phyloP scores from a whole-genome alignment of 768 basidiomycete genomes.

The Boletus rubescentipes region DNA sequence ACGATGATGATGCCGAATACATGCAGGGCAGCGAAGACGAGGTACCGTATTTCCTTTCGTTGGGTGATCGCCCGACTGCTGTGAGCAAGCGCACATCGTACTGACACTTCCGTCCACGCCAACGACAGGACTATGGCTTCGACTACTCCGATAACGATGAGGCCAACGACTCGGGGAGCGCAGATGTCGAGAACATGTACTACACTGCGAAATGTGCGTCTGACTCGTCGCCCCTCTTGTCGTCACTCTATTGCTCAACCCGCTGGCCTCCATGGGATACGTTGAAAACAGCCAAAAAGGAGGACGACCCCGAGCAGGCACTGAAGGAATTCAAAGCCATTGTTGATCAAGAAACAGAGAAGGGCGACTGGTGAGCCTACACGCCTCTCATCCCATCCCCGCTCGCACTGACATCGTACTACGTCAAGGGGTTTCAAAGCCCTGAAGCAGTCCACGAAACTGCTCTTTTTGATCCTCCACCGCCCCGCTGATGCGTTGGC shows the following conservation, averaged over 20 bases:
- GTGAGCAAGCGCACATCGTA: not conserved
- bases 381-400: not conserved
- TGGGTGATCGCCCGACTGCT: not conserved
- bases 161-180: conserved; percentile 73
- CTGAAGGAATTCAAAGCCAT: conserved; percentile 87
- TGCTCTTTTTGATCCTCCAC: conserved; percentile 77
- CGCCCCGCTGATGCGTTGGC: conserved; percentile 82
- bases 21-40: conserved; percentile 90
- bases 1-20: conserved; percentile 92
- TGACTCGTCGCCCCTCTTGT: not conserved
- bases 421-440: conserved; percentile 93
- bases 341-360: conserved; percentile 87
- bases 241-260: not conserved
- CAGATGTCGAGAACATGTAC: conserved; percentile 97
- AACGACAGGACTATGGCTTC: conserved; percentile 84
- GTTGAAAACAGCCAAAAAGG: conserved; percentile 71
- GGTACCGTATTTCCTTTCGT: conserved; percentile 39
- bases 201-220: conserved; percentile 92
- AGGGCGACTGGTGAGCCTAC: conserved; percentile 81
- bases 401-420: not conserved
- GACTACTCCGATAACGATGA: conserved; percentile 94
- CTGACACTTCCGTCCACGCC: conserved; percentile 2
- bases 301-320: conserved; percentile 90
- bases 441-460: conserved; percentile 94
- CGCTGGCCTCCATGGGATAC: no score